These are phyloP conservation scores for Centrapalus pauciflorus DNA, from an alignment of 129 eudicot species.

Conservation along the genomic window DNA sequence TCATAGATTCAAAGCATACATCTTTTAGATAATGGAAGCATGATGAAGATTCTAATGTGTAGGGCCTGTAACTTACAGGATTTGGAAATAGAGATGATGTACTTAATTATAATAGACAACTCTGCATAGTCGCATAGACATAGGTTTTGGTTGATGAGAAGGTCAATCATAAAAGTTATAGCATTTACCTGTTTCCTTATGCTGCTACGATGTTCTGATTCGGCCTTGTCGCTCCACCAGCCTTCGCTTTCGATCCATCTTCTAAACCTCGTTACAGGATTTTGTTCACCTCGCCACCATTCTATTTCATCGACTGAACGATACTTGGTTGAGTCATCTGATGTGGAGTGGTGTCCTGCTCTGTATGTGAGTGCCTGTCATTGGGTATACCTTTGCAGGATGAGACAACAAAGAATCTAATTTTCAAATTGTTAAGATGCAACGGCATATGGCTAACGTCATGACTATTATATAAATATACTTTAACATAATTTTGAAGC, in stretches of 20 bases:
- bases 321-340: constrained; percentile 91
- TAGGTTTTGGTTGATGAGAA: too few relatives aligned
- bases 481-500: too few relatives aligned
- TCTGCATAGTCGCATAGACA: too few relatives aligned
- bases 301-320: constrained; percentile 75
- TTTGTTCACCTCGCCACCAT: constrained; percentile 62
- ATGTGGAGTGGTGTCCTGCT: constrained; percentile 94
- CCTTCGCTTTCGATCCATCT: constrained; percentile 67
- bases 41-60: background rate
- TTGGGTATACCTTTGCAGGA: background rate
- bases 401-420: background rate
- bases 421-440: background rate
- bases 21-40: background rate
- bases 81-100: background rate
- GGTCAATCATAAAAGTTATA: constrained; percentile 4
- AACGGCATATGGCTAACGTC: too few relatives aligned
- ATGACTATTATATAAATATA: too few relatives aligned
- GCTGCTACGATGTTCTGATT: constrained; percentile 49
- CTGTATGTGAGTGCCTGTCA: constrained; percentile 85
- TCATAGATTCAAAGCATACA: background rate
- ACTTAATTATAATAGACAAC: background rate
- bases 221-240: constrained; percentile 69
- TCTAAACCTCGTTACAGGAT: constrained; percentile 67
- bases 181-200: constrained; percentile 64
- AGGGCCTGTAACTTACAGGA: background rate